Evolutionary conservation across 306 rosid genomes (phyloP), one percentile per base, ranked within the genome.

Genomic region (Prunus mira): DNA sequence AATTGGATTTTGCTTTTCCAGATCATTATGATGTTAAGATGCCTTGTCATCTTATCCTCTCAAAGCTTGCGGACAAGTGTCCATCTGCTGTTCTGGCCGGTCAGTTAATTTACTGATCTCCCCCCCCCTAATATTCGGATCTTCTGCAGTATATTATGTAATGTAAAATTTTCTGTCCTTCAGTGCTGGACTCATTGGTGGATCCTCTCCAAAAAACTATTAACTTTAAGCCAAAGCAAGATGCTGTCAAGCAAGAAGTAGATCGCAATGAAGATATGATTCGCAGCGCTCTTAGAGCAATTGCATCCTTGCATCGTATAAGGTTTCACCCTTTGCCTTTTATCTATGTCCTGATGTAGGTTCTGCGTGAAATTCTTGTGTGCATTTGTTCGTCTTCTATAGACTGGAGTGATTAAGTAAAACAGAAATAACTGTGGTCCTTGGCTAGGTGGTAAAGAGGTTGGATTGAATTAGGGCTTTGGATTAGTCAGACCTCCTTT

Each of bases 231-330:
- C 98, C 98, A 27, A 96, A 96, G 88, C 97, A 78, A 88, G 97
- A 96, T 79, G 98, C 99, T 62, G 99, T 96, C 67, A 96, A 96
- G 88, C 99, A 96, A 89, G 98, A 96, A 86, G 98, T 96, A 54
- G 99, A 96, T 85, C 98, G 99, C 67, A 96, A 96, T 79, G 99
- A 96, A 83, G 99, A 96, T 89, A 92, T 96, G 99, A 93, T 96
- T 79, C 97, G 99, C 78, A 96, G 99, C 43, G 98, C 98, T 61
- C 98, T 96, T 57, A 89, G 99, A 63, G 97, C 99, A 45, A 88
- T 96, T 87, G 96, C 97, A 47, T 91, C 99, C 71, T 79, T 96
- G 89, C 91, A 91, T 77, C 96, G 93, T 79, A 92, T 91, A 69
- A 96, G 99, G 99, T 96, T 74, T 76, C 84, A 45, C 78, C 83